Conservation (phyloP, 352 stramenopile species). For the Globisporangium barbulae region DNA sequence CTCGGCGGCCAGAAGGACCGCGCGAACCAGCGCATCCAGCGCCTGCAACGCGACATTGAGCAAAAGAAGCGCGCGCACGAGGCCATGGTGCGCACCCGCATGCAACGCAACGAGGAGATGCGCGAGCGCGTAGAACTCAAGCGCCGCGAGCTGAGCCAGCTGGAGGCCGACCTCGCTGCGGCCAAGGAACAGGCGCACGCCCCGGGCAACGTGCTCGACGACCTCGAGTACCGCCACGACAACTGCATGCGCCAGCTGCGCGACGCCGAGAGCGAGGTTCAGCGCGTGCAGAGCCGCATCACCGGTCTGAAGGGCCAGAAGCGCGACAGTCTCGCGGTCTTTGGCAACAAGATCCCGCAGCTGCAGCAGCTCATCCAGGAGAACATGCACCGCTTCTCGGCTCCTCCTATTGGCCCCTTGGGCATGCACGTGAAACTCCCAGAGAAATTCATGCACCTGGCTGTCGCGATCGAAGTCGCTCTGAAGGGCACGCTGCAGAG, state of each 20-base stretch:
- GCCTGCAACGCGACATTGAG: slow-evolving; percentile 48
- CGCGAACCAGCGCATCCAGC: slow-evolving; percentile 45
- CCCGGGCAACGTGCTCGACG: slow-evolving; percentile 36
- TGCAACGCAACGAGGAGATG: slow-evolving; percentile 61
- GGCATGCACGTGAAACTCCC: slow-evolving; percentile 73
- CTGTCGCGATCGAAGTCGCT: slow-evolving; percentile 68
- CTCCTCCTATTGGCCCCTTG: slow-evolving; percentile 66
- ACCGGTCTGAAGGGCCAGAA: slow-evolving; percentile 46
- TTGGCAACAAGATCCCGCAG: slow-evolving; percentile 61
- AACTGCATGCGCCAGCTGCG: slow-evolving; percentile 51
- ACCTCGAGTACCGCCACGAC: slow-evolving; percentile 57
- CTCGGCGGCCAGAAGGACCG: slow-evolving; percentile 47
- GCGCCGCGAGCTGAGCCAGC: slow-evolving; percentile 35
- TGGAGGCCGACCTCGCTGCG: slow-evolving; percentile 38
- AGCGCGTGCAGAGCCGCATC: slow-evolving; percentile 45
- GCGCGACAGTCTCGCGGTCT: slow-evolving; percentile 57
- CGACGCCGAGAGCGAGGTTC: slow-evolving; percentile 50
- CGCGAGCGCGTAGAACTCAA: slow-evolving; percentile 49
- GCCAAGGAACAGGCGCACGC: slow-evolving; percentile 28
- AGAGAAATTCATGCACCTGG: slow-evolving; percentile 61
- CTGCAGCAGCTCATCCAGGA: slow-evolving; percentile 75
- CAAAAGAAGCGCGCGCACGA: slow-evolving; percentile 54
- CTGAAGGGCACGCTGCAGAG: slow-evolving; percentile 72
- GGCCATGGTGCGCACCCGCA: slow-evolving; percentile 46
- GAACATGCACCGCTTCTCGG: slow-evolving; percentile 60